Percentiles rank a stretch among this genome's conserved stretches.
Conservation (phyloP, 176 grass and related monocot genomes). For the Triticum turgidum region DNA sequence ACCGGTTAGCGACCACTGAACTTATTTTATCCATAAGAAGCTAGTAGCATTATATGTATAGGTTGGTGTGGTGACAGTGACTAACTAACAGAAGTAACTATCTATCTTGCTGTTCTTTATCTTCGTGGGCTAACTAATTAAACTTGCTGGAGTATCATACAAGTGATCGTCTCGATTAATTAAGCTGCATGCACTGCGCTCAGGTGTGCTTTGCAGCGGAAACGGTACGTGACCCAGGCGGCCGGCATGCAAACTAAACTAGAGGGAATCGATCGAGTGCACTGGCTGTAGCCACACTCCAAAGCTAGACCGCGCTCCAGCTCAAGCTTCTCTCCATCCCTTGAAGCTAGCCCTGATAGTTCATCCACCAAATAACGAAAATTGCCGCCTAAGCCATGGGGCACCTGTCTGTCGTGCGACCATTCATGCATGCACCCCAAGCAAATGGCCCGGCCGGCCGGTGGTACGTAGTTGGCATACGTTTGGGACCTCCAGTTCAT, state of each 20-base stretch:
- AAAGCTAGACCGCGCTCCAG: conserved; percentile 36
- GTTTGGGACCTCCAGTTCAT: conserved; percentile 2
- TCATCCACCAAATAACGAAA: not conserved
- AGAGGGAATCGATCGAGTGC: not conserved
- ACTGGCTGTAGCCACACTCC: conserved; percentile 64
- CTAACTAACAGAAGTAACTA: not conserved
- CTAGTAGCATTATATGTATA: not conserved
- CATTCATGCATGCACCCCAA: not conserved
- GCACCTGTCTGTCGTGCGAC: not conserved
- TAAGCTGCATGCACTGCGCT: not conserved
- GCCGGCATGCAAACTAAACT: conserved; percentile 10
- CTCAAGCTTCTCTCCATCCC: not conserved
- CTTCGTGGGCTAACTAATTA: not conserved
- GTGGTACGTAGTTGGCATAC: conserved; percentile 32
- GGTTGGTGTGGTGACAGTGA: conserved; percentile 22
- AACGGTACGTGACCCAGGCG: not conserved
- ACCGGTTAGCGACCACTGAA: not conserved
- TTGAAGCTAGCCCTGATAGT: no score
- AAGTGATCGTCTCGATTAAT: not conserved
- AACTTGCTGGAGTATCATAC: not conserved
- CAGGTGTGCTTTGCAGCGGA: not conserved
- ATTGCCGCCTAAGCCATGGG: conserved; percentile 32
- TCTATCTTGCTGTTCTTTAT: not conserved
- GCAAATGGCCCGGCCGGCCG: conserved; percentile 20
- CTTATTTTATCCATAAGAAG: not conserved